These are phyloP conservation scores for Mycena olivaceomarginata DNA, from an alignment of 768 basidiomycete genomes.

Conservation along the genomic window DNA sequence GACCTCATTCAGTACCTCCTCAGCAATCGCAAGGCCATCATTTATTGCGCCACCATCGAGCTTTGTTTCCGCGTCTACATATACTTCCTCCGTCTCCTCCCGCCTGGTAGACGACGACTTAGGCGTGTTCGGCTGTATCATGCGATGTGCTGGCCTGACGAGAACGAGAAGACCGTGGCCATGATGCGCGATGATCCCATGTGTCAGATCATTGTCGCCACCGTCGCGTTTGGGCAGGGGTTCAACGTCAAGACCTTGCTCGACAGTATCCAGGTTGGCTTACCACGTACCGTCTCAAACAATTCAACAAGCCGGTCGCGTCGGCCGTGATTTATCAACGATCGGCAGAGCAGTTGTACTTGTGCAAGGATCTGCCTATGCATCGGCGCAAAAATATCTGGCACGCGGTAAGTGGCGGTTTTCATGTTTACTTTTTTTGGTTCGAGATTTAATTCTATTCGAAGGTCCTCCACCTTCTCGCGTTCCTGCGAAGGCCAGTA, in stretches of 20 bases:
- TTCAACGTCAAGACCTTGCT: conserved; percentile 29
- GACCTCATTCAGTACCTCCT: conserved; percentile 23
- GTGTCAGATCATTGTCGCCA: conserved; percentile 38
- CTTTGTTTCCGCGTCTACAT: conserved; percentile 27
- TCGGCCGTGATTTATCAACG: too few species aligned
- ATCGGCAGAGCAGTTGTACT: too few species aligned
- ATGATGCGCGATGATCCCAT: conserved; percentile 30
- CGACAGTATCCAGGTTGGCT: conserved; percentile 26
- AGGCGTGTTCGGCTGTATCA: conserved; percentile 31
- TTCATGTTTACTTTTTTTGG: too few species aligned
- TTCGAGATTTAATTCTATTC: too few species aligned
- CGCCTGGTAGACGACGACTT: conserved; percentile 18
- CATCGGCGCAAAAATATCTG: too few species aligned
- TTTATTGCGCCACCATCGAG: conserved; percentile 42
- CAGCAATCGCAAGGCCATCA: conserved; percentile 35
- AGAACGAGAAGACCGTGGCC: conserved; percentile 37
- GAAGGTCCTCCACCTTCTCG: too few species aligned
- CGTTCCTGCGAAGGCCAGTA: too few species aligned
- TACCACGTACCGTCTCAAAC: conserved; percentile 25
- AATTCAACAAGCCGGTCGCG: neutral
- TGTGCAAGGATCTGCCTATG: too few species aligned
- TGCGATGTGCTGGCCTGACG: conserved; percentile 28
- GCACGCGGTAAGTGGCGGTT: too few species aligned
- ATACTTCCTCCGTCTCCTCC: conserved; percentile 28
- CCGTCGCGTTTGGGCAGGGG: too few species aligned